Conservation (phyloP, 495 filamentous ascomycete species). For the Talaromyces wortmannii region DNA sequence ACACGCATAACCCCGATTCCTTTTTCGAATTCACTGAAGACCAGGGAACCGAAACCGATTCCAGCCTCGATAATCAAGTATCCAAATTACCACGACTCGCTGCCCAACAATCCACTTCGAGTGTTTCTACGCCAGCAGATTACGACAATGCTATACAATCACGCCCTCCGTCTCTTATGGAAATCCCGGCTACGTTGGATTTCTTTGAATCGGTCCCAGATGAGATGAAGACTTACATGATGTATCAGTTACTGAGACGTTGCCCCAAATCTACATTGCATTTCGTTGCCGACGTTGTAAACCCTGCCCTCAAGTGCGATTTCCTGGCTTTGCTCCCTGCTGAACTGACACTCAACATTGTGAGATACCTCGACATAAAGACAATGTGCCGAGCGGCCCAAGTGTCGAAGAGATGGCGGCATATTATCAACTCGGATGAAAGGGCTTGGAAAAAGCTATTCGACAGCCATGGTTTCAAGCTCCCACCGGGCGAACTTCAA, state of each 20-base stretch:
- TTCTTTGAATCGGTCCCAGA: conserved; percentile 85
- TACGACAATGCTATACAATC: conserved; percentile 8
- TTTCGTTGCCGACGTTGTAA: conserved; percentile 86
- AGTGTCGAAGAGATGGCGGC: conserved; percentile 90
- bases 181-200: conserved; percentile 78
- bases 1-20: conserved; percentile 42
- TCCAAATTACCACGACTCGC: conserved; percentile 15
- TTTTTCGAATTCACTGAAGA: conserved; percentile 37
- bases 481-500: conserved; percentile 79
- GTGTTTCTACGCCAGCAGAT: conserved; percentile 2
- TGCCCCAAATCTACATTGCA: conserved; percentile 87
- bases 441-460: conserved; percentile 93
- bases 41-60: conserved; percentile 38
- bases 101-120: conserved; percentile 11
- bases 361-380: conserved; percentile 78
- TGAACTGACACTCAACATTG: conserved; percentile 81
- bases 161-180: conserved; percentile 48
- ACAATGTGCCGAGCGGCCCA: conserved; percentile 89
- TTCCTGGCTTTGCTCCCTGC: conserved; percentile 76
- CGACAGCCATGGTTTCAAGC: conserved; percentile 69
- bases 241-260: conserved; percentile 88
- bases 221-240: conserved; percentile 85
- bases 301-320: conserved; percentile 94
- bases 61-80: conserved; percentile 32
- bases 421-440: conserved; percentile 85